These are phyloP conservation scores for Suillus subluteus DNA, from an alignment of 768 basidiomycete species.

Conservation along the genomic window DNA sequence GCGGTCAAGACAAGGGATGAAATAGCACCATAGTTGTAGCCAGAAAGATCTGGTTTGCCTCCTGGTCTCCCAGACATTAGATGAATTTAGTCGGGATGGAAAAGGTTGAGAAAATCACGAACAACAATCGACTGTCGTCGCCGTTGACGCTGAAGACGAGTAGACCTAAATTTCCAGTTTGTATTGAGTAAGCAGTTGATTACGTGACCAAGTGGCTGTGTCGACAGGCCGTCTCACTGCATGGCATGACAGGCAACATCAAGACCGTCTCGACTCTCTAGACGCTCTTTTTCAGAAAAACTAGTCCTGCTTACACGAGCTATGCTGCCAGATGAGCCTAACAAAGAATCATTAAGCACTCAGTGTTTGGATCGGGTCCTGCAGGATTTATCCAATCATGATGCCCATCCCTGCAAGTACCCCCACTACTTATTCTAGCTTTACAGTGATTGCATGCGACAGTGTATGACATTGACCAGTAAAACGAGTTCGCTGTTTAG, in stretches of 20 bases:
- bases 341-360: too few relatives aligned
- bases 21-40: constrained; percentile 96
- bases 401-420: not conserved
- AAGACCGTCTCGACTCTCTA: too few relatives aligned
- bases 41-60: constrained; percentile 79
- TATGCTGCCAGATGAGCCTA: not conserved
- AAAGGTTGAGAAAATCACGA: not conserved
- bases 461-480: not conserved
- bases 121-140: constrained; percentile 10
- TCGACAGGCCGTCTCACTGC: too few relatives aligned
- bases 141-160: constrained; percentile 6
- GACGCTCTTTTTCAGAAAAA: too few relatives aligned
- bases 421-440: too few relatives aligned
- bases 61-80: constrained; percentile 44
- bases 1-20: constrained; percentile 95
- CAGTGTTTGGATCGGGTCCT: not conserved
- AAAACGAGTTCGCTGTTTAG: not conserved
- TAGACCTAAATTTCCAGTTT: constrained; percentile 6
- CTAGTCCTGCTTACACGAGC: not conserved
- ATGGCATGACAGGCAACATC: too few relatives aligned
- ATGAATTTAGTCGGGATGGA: not conserved
- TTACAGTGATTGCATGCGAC: too few relatives aligned
- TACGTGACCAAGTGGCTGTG: not conserved
- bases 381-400: not conserved
- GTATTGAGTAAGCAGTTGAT: constrained; percentile 3